phyloP scores from a whole-genome alignment of 2,329 filamentous ascomycete genomes.

The Pseudogymnoascus sp. region DNA sequence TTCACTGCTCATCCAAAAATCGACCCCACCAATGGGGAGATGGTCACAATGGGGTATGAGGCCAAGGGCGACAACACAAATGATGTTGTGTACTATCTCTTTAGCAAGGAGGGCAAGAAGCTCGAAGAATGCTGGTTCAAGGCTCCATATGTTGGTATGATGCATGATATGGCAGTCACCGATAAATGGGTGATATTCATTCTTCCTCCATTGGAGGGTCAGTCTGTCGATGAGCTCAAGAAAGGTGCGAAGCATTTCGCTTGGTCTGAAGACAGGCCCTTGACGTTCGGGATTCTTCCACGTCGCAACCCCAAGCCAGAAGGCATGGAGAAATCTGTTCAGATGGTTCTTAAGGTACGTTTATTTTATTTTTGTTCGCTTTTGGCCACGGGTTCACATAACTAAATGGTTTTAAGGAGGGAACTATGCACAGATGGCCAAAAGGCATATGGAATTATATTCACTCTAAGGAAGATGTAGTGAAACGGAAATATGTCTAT shows the following conservation, averaged over 20 bases:
- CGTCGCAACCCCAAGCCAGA: constrained; percentile 41
- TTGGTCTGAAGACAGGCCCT: constrained; percentile 46
- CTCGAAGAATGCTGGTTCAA: constrained; percentile 42
- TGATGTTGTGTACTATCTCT: constrained; percentile 41
- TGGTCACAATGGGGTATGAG: constrained; percentile 45
- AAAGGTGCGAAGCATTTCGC: constrained; percentile 43
- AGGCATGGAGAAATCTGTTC: background rate
- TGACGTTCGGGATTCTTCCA: constrained; percentile 47
- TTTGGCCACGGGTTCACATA: no score
- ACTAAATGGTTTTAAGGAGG: no score
- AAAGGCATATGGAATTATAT: no score
- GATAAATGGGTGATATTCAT: constrained; percentile 42
- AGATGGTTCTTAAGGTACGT: no score
- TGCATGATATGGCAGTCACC: constrained; percentile 42
- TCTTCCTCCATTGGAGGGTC: constrained; percentile 41
- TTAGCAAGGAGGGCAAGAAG: constrained; percentile 36
- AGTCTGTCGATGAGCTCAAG: constrained; percentile 19
- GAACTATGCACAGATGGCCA: no score
- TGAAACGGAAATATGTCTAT: no score
- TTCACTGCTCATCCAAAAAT: constrained; percentile 48
- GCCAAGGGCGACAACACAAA: constrained; percentile 34
- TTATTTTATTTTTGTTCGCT: no score
- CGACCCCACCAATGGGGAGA: constrained; percentile 43
- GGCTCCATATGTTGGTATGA: constrained; percentile 45
- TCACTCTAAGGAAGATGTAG: no score